A percentile compares a stretch with the other conserved stretches of the same genome.
Conservation (phyloP, 352 stramenopile genomes). For the Pythium monospermum region DNA sequence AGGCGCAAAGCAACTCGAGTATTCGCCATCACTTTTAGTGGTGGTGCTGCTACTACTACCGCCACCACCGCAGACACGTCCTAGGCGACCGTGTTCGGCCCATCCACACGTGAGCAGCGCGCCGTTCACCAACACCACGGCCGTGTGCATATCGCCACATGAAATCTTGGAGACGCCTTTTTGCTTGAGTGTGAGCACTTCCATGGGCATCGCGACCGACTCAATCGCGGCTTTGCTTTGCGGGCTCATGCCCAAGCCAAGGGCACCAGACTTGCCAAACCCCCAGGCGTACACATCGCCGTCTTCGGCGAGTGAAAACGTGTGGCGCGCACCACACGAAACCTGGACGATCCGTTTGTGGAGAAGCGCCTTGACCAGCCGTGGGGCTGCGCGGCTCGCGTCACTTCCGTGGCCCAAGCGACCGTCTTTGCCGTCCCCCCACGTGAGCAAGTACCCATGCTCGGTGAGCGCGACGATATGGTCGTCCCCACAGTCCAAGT, state of each 20-base stretch:
- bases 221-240: constrained; percentile 23
- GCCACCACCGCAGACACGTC: constrained; percentile 18
- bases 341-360: constrained; percentile 61
- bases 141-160: constrained; percentile 63
- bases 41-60: too few species aligned
- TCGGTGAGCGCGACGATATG: constrained; percentile 64
- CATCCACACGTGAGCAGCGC: constrained; percentile 59
- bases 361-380: constrained; percentile 36
- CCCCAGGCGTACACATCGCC: constrained; percentile 68
- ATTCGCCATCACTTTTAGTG: constrained; percentile 9
- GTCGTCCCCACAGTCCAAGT: constrained; percentile 52
- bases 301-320: constrained; percentile 52
- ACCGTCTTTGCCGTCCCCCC: constrained; percentile 44
- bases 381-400: constrained; percentile 10
- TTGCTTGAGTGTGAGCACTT: constrained; percentile 41
- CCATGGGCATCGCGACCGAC: constrained; percentile 34
- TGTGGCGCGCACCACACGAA: constrained; percentile 57
- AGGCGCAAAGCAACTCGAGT: constrained; percentile 37
- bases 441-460: constrained; percentile 70
- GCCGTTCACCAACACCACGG: constrained; percentile 35
- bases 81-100: constrained; percentile 48
- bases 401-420: constrained; percentile 27
- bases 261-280: constrained; percentile 38
- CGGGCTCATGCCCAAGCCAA: constrained; percentile 42
- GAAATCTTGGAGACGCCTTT: constrained; percentile 34